phyloP scores from a whole-genome alignment of 495 filamentous ascomycete species.

The Thozetella sp. region DNA sequence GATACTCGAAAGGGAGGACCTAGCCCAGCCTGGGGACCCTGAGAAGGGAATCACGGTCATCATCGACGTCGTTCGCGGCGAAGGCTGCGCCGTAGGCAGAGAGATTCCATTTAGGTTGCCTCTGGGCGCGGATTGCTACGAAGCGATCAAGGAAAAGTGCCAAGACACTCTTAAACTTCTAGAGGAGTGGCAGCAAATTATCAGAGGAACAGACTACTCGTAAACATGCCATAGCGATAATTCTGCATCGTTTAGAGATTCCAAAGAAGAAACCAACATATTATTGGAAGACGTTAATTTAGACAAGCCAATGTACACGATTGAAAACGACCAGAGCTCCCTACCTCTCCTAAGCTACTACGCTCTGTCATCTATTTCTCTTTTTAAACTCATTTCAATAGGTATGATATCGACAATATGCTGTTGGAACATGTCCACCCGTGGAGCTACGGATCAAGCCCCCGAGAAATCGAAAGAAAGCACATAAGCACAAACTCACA shows the following conservation, averaged over 20 bases:
- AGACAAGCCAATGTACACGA: not conserved
- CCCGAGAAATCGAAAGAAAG: no score
- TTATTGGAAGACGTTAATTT: not conserved
- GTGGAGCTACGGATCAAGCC: no score
- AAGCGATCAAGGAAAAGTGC: slow-evolving; percentile 31
- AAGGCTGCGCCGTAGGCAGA: slow-evolving; percentile 34
- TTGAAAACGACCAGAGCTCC: not conserved
- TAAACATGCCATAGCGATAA: not conserved
- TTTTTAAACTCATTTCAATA: no score
- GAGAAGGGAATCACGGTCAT: slow-evolving; percentile 47
- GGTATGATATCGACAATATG: no score
- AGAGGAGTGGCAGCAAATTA: slow-evolving; percentile 39
- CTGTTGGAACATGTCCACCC: no score
- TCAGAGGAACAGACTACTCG: slow-evolving; percentile 29
- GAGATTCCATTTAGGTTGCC: slow-evolving; percentile 43
- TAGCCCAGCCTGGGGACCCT: slow-evolving; percentile 45
- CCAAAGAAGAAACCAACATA: not conserved
- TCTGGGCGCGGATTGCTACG: slow-evolving; percentile 44
- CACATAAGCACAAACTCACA: no score
- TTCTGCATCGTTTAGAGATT: not conserved
- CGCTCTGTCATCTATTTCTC: no score
- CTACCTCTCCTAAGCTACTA: no score
- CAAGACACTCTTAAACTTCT: slow-evolving; percentile 30
- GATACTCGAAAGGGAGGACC: slow-evolving; percentile 14
- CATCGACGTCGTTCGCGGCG: slow-evolving; percentile 46